Conservation (phyloP, 2,329 filamentous ascomycete genomes). For the Coniella vitis region DNA sequence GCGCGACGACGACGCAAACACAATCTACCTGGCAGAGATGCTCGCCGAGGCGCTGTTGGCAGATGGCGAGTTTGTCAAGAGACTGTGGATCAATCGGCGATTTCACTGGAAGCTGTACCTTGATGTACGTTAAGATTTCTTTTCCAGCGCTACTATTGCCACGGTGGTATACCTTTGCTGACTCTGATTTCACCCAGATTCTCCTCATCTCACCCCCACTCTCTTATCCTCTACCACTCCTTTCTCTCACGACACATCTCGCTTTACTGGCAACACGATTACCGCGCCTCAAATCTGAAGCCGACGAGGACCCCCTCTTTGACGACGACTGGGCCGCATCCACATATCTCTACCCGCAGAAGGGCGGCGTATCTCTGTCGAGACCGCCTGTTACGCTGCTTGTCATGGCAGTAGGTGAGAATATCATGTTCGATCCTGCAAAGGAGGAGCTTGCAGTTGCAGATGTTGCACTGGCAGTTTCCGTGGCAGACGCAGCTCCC, state of each 20-base stretch:
- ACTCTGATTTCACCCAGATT: slow-evolving; percentile 50
- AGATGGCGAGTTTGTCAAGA: slow-evolving; percentile 60
- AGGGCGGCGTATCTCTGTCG: slow-evolving; percentile 25
- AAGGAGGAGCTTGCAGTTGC: slow-evolving; percentile 91
- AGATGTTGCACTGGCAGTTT: slow-evolving; percentile 81
- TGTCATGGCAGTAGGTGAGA: slow-evolving; percentile 77
- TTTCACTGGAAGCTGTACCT: slow-evolving; percentile 98
- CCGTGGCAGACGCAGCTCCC: slow-evolving; percentile 49
- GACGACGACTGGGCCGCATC: slow-evolving; percentile 95
- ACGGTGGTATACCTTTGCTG: not conserved
- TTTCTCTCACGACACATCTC: slow-evolving; percentile 89
- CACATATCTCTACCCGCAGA: slow-evolving; percentile 64
- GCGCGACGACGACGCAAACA: slow-evolving; percentile 84
- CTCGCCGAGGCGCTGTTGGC: slow-evolving; percentile 78
- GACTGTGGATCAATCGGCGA: slow-evolving; percentile 77
- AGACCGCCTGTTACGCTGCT: slow-evolving; percentile 85
- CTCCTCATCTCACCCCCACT: slow-evolving; percentile 87
- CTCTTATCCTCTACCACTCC: slow-evolving; percentile 86
- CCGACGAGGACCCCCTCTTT: slow-evolving; percentile 94
- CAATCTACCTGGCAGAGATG: slow-evolving; percentile 83
- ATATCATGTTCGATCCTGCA: slow-evolving; percentile 89
- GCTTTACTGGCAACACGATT: slow-evolving; percentile 83
- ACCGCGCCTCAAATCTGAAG: slow-evolving; percentile 77
- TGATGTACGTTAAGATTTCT: slow-evolving; percentile 57
- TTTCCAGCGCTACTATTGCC: not conserved